Base-by-base conservation (phyloP, 2,329 filamentous ascomycete species). In the Trichophyton mentagrophytes region DNA sequence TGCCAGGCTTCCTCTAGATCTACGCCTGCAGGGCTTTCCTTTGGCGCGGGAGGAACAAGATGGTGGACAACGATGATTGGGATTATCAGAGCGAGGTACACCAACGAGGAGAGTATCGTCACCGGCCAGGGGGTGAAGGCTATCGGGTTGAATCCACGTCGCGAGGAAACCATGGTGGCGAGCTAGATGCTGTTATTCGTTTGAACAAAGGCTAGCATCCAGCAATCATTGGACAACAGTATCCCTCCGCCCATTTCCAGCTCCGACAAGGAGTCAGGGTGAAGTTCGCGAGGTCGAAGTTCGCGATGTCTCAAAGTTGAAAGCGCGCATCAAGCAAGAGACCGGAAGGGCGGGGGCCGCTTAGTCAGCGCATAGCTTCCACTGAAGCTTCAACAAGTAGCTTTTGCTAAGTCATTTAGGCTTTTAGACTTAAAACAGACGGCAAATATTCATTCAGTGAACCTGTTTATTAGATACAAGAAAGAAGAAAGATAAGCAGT, bases 1-100 rank as follows among this genome's bases (percentile, higher is more conserved):
- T 79, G 74, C 91, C 91, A 97, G 42, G 92, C 90, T 74, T 95
- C 85, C 1, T 86, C 87, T 59, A 97, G 76, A 68, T 96, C 89
- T 68, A 95, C 76, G 17, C 90, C 90, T 7, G 77, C 69, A 42
- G 82, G 81, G 4, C 75, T 68, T 44, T 80, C 77, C 42, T 78
- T 74, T 0, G 88, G 86, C 57, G 84, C 80, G 20, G 81, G 70
- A 3, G 92, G 88, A 7, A 95, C 86, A 30, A 82, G 82, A 73
- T 89, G 85, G 70, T 95, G 88, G 64, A 90, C 79, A 67, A 86
- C 78, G 61, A 93, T 76, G 59, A 91, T 79, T 62, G 85, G 85
- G 47, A 89, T 82, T 68, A 90, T 76, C 56, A 97, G 76, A 60
- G 87, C 87, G 61, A 93, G 78, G 74, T 97, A 97, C 62, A 90